Evolutionary conservation across 768 basidiomycete genomes (phyloP).

Genomic region (Cystofilobasidium macerans): DNA sequence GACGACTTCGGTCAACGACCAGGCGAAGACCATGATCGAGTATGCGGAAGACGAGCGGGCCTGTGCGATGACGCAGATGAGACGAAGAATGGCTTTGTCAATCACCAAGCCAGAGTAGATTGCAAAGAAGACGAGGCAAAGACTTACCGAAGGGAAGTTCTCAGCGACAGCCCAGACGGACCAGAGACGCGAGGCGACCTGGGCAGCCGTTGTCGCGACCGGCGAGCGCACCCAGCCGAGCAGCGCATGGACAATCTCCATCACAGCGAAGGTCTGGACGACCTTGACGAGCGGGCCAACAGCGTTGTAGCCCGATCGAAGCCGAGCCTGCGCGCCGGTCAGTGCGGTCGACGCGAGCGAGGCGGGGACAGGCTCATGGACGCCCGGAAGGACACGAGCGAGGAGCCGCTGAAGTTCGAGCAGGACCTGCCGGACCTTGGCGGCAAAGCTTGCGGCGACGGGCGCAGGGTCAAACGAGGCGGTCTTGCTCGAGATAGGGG

Average conservation of each 20-base stretch:
- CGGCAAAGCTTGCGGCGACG: too few species aligned
- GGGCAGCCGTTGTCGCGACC: constrained; percentile 59
- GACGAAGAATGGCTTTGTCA: constrained; percentile 35
- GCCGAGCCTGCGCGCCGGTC: constrained; percentile 34
- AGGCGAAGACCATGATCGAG: constrained; percentile 81
- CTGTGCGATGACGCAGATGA: constrained; percentile 23
- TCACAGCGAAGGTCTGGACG: constrained; percentile 69
- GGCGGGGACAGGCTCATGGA: too few species aligned
- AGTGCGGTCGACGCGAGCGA: too few species aligned
- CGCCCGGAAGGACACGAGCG: not conserved
- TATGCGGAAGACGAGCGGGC: constrained; percentile 65
- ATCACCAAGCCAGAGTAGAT: not conserved
- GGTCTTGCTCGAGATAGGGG: constrained; percentile 1
- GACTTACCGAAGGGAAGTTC: constrained; percentile 51
- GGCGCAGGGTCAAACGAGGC: too few species aligned
- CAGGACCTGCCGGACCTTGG: too few species aligned
- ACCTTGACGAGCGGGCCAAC: constrained; percentile 54
- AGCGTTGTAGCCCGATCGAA: constrained; percentile 51
- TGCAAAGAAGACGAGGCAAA: constrained; percentile 1
- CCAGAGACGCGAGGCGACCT: constrained; percentile 70
- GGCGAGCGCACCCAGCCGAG: constrained; percentile 71
- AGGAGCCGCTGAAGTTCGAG: constrained; percentile 13
- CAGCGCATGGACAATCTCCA: constrained; percentile 74
- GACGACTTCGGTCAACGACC: constrained; percentile 82
- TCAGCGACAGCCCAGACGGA: constrained; percentile 75